Percentiles rank a stretch among this genome's conserved stretches.
phyloP scores from a whole-genome alignment of 2,329 filamentous ascomycete species.

The Nakataea oryzae region DNA sequence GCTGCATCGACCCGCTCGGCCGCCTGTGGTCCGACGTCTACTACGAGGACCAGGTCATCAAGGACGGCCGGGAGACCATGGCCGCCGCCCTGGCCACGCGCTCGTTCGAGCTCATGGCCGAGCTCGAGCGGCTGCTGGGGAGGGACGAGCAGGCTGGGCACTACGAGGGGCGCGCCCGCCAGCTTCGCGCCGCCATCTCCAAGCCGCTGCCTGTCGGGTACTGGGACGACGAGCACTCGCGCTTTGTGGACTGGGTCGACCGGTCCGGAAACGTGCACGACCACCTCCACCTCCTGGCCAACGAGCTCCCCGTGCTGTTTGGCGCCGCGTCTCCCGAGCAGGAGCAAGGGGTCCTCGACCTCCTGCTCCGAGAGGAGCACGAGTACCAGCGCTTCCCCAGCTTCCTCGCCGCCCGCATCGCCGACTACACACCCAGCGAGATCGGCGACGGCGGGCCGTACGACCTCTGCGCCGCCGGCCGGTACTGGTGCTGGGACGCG shows the following conservation, averaged over 20 bases:
- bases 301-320: conserved; percentile 7
- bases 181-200: conserved; percentile 1
- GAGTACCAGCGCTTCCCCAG: conserved; percentile 9
- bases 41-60: conserved; percentile 9
- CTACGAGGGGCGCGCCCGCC: background rate
- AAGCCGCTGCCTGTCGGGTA: conserved; percentile 5
- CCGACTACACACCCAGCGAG: conserved; percentile 7
- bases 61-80: conserved; percentile 8
- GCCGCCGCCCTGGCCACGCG: conserved; percentile 5
- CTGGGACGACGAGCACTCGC: conserved; percentile 4
- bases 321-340: conserved; percentile 1
- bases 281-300: conserved; percentile 9
- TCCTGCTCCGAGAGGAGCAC: conserved; percentile 2
- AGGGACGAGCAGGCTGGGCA: background rate
- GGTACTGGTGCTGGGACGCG: conserved; percentile 9
- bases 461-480: conserved; percentile 8
- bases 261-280: conserved; percentile 5
- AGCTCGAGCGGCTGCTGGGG: conserved; percentile 4
- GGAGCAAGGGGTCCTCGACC: background rate
- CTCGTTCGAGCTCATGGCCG: conserved; percentile 5
- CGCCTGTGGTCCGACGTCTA: conserved; percentile 8
- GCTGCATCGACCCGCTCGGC: conserved; percentile 4
- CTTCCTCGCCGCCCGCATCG: conserved; percentile 7
- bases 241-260: conserved; percentile 9
- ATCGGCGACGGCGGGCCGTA: conserved; percentile 9